These are phyloP conservation scores for Ceratocystis destructans DNA, from an alignment of 2,329 filamentous ascomycete genomes.

Conservation along the genomic window DNA sequence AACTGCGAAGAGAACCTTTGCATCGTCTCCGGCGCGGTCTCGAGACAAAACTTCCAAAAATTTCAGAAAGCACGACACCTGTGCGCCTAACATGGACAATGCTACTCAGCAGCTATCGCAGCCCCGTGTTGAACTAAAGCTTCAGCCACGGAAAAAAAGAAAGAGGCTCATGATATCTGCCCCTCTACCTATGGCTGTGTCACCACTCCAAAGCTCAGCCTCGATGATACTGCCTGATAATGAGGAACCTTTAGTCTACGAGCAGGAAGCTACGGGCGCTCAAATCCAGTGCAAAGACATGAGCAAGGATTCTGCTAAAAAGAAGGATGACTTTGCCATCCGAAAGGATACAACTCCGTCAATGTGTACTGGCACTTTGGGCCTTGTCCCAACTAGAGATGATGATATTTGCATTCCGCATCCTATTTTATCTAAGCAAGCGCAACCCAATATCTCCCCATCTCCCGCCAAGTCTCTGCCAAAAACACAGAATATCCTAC, in stretches of 20 bases:
- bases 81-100: neutral
- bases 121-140: constrained; percentile 9
- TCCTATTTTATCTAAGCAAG: neutral
- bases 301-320: neutral
- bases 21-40: neutral
- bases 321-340: neutral
- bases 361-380: neutral
- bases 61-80: neutral
- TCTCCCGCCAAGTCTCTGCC: neutral
- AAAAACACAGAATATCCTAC: too few species aligned
- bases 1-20: neutral
- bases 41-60: neutral
- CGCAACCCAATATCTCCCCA: neutral
- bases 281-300: neutral
- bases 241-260: neutral
- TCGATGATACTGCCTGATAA: neutral
- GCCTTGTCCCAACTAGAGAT: neutral
- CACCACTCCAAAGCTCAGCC: neutral
- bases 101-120: constrained; percentile 4
- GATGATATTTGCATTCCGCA: neutral
- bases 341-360: neutral
- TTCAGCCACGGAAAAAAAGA: constrained; percentile 2
- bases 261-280: neutral
- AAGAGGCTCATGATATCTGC: constrained; percentile 14
- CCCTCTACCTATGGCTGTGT: neutral